These are phyloP conservation scores for Aspergillus alliaceus DNA, from an alignment of 2,329 filamentous ascomycete species.

Conservation along the genomic window DNA sequence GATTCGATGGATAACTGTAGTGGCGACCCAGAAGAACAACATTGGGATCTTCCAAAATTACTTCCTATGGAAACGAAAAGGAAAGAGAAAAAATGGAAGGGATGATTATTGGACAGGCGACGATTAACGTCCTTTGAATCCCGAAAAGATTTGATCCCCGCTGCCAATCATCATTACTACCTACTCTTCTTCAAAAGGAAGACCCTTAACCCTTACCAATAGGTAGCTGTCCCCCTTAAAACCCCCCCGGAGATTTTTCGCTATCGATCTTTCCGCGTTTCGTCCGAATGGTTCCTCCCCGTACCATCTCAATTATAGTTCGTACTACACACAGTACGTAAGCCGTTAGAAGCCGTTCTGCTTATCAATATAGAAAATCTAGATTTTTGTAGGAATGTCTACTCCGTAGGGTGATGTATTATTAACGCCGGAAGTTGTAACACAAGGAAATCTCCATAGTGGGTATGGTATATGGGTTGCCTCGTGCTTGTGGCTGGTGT, in stretches of 20 bases:
- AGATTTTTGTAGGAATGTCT: no score
- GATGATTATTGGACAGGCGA: not conserved
- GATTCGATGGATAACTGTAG: not conserved
- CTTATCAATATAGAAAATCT: not conserved
- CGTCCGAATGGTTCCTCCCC: constrained; percentile 3
- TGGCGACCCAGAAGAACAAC: not conserved
- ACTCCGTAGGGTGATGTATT: not conserved
- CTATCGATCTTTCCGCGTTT: constrained; percentile 7
- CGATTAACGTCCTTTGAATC: constrained; percentile 9
- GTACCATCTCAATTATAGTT: not conserved
- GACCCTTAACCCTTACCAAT: not conserved
- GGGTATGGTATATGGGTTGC: constrained; percentile 1
- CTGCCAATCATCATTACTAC: constrained; percentile 2
- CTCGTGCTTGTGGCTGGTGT: constrained; percentile 18
- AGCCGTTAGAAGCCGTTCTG: not conserved
- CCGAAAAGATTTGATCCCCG: constrained; percentile 14
- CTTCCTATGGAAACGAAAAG: not conserved
- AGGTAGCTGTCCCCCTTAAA: not conserved
- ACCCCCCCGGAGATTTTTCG: constrained; percentile 11
- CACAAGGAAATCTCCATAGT: not conserved
- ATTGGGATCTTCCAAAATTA: not conserved
- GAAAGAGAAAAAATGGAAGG: not conserved
- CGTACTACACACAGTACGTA: not conserved
- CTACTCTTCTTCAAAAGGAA: no score
- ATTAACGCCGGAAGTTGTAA: not conserved